Evolutionary conservation across 2,329 filamentous ascomycete species (phyloP), one percentile per base, ranked within the genome.

Genomic region (Fusarium caatingaense): DNA sequence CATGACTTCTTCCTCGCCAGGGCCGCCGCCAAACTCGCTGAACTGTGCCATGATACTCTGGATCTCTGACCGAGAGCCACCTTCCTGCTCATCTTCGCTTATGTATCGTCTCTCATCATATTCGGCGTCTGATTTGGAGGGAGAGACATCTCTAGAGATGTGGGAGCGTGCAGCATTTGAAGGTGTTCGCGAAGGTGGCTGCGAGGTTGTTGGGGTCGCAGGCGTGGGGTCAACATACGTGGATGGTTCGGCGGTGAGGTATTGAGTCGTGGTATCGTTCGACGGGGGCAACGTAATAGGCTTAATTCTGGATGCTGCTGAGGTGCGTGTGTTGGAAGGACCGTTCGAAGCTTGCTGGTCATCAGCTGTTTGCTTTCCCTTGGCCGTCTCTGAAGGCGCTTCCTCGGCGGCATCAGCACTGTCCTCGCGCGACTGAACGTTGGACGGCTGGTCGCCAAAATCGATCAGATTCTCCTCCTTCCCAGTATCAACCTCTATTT

Each of bases 21-120:
- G 91, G 0, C 90, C 92, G 54, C 89, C 89, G 28, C 89, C 89
- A 53, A 89, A 89, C 76, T 93, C 90, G 72, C 92, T 91, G 74
- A 98, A 98, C 80, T 98, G 96, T 68, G 93, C 93, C 93, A 99
- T 98, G 78, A 99, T 98, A 77, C 88, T 97, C 80, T 98, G 93
- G 64, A 99, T 98, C 82, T 99, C 96, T 8, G 91, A 91, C 63
- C 89, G 88, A 2, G 92, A 93, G 54, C 89, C 89, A 53, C 88
- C 87, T 49, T 94, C 90, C 23, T 88, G 87, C 57, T 89, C 86
- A 74, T 89, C 89, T 75, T 90, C 89, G 72, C 85, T 90, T 37
- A 83, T 72, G 56, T 85, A 85, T 63, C 81, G 81, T 72, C 84
- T 87, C 53, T 89, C 88, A 54, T 91, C 88, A 67, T 87, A 85